Base-by-base conservation (phyloP, 495 filamentous ascomycete genomes). In the Podospora sp. region DNA sequence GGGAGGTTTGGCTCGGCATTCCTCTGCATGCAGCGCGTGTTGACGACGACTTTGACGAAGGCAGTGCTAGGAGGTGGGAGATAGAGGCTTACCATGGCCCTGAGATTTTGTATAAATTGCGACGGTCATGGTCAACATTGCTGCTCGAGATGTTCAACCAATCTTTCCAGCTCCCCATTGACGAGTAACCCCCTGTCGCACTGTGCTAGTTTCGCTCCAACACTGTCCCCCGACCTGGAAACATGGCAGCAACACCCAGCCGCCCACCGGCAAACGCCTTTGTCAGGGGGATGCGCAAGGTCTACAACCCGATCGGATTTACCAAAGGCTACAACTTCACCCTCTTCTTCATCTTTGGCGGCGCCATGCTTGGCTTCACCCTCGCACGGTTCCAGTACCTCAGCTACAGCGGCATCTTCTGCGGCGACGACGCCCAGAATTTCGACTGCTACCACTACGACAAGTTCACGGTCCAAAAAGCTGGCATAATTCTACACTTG, bases 401-500 rank as follows among this genome's bases (percentile, higher is more conserved):
- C 26, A 66, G 78, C 67, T 65, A 81, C 63, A 40, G 68, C 24
- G 70, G 68, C 0, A 60, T 63, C 18, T 76, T 75, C 33, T 71
- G 67, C 57, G 60, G 36, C 7, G n/a, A 6, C 5, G 52, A 67
- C 0, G 18, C 49, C 14, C 67, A 76, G 0, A 80, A 81, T 3
- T 81, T 82, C 35, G 81, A 86, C 68, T 86, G 82, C 72, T 86
- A 80, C 66, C 83, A 81, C 70, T 82, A 77, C 65, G 26, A 53
- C 0, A 29, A 61, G 11, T 69, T 73, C 40, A 49, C 69, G n/a
- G 76, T 80, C 36, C 63, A 72, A 51, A 36, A 35, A 20, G 69
- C 82, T 59, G 84, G 84, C 20, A 80, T 87, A 21, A 75, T 75
- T 22, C 40, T 87, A 1, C 86, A 88, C 67, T 77, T 87, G 11